Conservation (phyloP, 2,329 filamentous ascomycete genomes). For the Boeremia exigua region DNA sequence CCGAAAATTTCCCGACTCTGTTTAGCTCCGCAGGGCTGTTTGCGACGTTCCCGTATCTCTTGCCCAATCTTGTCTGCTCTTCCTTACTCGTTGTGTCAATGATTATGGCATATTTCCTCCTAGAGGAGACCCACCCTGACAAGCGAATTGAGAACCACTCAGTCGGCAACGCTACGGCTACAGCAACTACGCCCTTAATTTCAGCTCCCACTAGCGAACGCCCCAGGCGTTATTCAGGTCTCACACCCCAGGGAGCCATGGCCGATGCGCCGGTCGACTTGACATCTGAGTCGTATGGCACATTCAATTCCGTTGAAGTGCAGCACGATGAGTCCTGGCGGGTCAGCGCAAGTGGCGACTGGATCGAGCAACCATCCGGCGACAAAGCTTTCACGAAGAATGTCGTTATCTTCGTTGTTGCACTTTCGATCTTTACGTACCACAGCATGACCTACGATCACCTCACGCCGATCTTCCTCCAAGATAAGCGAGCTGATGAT, state of each 20-base stretch:
- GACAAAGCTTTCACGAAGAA: constrained; percentile 64
- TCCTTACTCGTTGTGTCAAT: constrained; percentile 78
- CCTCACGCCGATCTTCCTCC: constrained; percentile 88
- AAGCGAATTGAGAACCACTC: constrained; percentile 64
- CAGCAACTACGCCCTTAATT: constrained; percentile 75
- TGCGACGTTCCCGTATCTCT: constrained; percentile 79
- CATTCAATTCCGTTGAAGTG: constrained; percentile 66
- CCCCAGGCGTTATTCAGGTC: not conserved
- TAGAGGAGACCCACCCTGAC: constrained; percentile 89
- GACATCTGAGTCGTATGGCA: constrained; percentile 79
- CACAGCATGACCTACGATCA: constrained; percentile 96
- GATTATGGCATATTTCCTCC: constrained; percentile 76
- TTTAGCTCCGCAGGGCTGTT: constrained; percentile 76
- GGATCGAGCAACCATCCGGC: constrained; percentile 39
- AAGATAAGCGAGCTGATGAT: constrained; percentile 67
- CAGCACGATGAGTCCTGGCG: constrained; percentile 61
- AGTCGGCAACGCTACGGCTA: constrained; percentile 48
- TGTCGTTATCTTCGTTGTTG: constrained; percentile 78
- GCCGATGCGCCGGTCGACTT: constrained; percentile 76
- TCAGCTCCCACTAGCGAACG: constrained; percentile 54
- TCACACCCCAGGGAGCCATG: constrained; percentile 65
- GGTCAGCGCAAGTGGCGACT: constrained; percentile 56
- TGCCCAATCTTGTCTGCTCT: constrained; percentile 88
- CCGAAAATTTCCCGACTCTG: constrained; percentile 71
- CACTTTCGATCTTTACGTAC: constrained; percentile 89